Base-by-base conservation (phyloP, 1,284 basidiomycete genomes). In the Apiotrichum siamense region DNA sequence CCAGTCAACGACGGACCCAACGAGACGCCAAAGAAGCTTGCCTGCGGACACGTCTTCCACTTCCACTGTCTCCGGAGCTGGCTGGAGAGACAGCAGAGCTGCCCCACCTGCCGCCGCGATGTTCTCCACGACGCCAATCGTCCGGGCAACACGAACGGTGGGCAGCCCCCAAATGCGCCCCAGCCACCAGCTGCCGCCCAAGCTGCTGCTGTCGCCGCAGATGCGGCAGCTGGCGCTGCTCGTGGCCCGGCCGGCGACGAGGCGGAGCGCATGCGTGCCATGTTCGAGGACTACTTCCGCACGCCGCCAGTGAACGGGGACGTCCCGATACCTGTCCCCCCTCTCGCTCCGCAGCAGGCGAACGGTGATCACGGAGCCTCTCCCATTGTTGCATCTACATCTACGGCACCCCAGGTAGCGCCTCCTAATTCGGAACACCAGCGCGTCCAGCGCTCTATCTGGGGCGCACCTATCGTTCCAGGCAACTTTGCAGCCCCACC, bases 31-130 rank as follows among this genome's bases (percentile, higher is more conserved):
- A 98, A 97, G 77, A 94, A 91, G 70, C 79, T 99, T 13, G 86
- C 85, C 6, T 98, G 96, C 75, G 92, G 92, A 0, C 96, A 98
- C 72, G 85, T 97, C 41, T 98, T 99, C 78, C 96, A 98, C 74
- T 96, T 97, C 73, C 85, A 97, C 66, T 98, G 96, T 71, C 80
- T 99, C 44, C 81, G 91, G 40, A 93, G 90, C 26, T 99, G 96
- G 96, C 80, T 99, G 25, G 96, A 99, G 72, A 81, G 96, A 42
- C 96, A 99, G 71, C 81, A 82, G 61, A 81, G 77, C 64, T 97
- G 94, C 72, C 94, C 94, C 1, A 97, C 94, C 31, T 98, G 96
- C 69, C 87, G 92, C 40, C 83, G 88, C 53, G 88, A 86, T 47
- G 92, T 96, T 2, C 77, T 96, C 21, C 86, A 88, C n/a, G 25